These are phyloP conservation scores for Lactuca saligna DNA, from an alignment of 129 eudicot genomes.

Conservation along the genomic window DNA sequence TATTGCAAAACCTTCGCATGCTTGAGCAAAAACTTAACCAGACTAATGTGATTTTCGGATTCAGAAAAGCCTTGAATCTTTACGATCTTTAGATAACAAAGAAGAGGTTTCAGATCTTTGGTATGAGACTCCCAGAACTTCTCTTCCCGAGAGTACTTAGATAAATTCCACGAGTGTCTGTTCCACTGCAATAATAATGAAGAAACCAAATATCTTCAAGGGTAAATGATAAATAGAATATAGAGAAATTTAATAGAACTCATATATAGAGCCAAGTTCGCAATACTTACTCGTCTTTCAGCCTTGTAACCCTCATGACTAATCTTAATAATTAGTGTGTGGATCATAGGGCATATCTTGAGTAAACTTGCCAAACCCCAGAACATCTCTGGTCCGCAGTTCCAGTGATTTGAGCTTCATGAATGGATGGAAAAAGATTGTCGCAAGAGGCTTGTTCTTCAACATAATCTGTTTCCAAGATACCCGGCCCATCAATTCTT, in stretches of 20 bases:
- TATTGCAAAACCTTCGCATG: slow-evolving; percentile 65
- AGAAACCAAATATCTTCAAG: background rate
- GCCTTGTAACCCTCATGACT: slow-evolving; percentile 11
- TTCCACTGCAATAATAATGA: slow-evolving; percentile 43
- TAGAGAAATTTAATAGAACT: background rate
- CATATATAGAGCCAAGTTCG: background rate
- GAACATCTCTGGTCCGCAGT: slow-evolving; percentile 35
- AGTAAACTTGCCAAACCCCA: slow-evolving; percentile 54
- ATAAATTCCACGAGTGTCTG: slow-evolving; percentile 39
- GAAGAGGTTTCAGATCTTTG: slow-evolving; percentile 47
- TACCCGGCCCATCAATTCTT: slow-evolving; percentile 2
- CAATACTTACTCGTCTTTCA: slow-evolving; percentile 43
- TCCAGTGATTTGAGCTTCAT: slow-evolving; percentile 48
- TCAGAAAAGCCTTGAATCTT: slow-evolving; percentile 55
- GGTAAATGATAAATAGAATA: slow-evolving; percentile 1
- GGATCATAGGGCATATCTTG: slow-evolving; percentile 46
- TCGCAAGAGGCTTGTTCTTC: slow-evolving; percentile 37
- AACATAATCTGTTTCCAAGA: slow-evolving; percentile 48
- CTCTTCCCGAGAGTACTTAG: slow-evolving; percentile 42
- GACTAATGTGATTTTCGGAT: slow-evolving; percentile 46
- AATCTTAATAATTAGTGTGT: slow-evolving; percentile 50
- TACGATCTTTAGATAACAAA: slow-evolving; percentile 50
- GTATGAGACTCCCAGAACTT: slow-evolving; percentile 53
- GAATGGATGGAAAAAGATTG: slow-evolving; percentile 35
- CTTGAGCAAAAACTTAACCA: slow-evolving; percentile 63